Percentiles rank a stretch among this genome's conserved stretches.
Conservation (phyloP, 495 filamentous ascomycete genomes). For the Lepidopterella palustris region DNA sequence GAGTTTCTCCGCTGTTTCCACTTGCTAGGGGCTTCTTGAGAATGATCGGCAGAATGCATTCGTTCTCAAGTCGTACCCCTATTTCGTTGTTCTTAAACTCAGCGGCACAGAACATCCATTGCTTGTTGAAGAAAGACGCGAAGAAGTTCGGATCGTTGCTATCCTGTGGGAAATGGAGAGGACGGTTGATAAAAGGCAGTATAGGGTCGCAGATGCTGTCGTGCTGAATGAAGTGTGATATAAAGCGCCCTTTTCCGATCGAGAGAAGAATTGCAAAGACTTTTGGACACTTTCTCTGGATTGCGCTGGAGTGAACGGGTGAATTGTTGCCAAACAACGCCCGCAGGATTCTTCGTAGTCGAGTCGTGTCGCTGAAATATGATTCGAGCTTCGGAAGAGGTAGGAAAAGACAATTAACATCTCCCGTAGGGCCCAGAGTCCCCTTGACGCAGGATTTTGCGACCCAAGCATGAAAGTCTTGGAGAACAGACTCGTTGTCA, state of each 20-base stretch:
- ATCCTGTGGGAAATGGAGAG: conserved; percentile 6
- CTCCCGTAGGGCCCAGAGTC: neutral
- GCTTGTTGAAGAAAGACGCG: conserved; percentile 27
- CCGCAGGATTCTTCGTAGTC: conserved; percentile 23
- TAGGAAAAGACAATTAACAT: conserved; percentile 23
- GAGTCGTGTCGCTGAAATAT: conserved; percentile 33
- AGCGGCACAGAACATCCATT: conserved; percentile 38
- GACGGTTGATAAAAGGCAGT: conserved; percentile 27
- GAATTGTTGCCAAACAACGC: neutral
- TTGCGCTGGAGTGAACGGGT: neutral
- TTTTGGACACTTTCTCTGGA: conserved; percentile 10
- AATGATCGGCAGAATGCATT: conserved; percentile 13
- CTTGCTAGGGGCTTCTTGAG: neutral
- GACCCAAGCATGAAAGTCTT: neutral
- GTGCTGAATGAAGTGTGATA: conserved; percentile 25
- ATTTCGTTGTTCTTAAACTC: neutral
- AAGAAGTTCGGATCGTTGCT: conserved; percentile 21
- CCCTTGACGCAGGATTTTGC: neutral
- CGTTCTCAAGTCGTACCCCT: neutral
- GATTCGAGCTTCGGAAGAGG: conserved; percentile 33
- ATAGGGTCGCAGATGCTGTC: conserved; percentile 26
- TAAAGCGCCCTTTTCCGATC: conserved; percentile 20
- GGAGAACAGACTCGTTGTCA: conserved; percentile 1
- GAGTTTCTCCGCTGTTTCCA: neutral
- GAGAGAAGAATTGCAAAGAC: conserved; percentile 33